phyloP scores from a whole-genome alignment of 768 basidiomycete species.

The Multifurca ochricompacta region DNA sequence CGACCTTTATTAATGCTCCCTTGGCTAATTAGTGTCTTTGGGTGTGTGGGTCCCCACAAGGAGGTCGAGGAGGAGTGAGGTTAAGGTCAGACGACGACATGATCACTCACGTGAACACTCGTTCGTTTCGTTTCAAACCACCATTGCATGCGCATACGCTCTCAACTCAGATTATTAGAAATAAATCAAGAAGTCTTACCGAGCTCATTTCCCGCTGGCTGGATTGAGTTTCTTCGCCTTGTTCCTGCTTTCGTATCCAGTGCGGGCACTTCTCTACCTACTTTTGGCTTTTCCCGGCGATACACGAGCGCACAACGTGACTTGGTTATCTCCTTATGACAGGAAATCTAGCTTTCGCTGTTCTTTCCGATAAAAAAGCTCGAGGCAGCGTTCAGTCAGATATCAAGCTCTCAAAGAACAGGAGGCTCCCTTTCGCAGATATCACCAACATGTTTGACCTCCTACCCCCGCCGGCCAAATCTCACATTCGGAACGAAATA shows the following conservation, averaged over 20 bases:
- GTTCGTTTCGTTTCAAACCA: no score
- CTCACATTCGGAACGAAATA: background rate
- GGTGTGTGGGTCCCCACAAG: no score
- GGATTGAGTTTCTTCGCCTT: constrained; percentile 8
- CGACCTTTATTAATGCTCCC: no score
- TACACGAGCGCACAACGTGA: background rate
- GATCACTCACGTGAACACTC: no score
- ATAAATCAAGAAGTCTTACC: no score
- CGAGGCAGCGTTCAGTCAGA: background rate
- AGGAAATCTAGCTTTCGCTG: background rate
- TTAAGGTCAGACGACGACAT: no score
- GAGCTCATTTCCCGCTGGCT: constrained; percentile 5
- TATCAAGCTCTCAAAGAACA: background rate
- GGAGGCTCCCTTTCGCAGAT: constrained; percentile 14
- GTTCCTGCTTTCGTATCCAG: constrained; percentile 14
- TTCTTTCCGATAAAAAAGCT: background rate
- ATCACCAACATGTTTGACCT: constrained; percentile 12
- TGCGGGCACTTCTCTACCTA: constrained; percentile 7
- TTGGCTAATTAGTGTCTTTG: no score
- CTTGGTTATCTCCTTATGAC: background rate
- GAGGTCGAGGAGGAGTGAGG: no score
- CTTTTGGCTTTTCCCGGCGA: background rate
- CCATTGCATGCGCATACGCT: no score
- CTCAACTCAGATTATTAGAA: no score
- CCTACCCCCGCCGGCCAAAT: background rate